A percentile compares a stretch with the other conserved stretches of the same genome.
Conservation (phyloP, 768 basidiomycete genomes). For the Amanita pallidorosea region DNA sequence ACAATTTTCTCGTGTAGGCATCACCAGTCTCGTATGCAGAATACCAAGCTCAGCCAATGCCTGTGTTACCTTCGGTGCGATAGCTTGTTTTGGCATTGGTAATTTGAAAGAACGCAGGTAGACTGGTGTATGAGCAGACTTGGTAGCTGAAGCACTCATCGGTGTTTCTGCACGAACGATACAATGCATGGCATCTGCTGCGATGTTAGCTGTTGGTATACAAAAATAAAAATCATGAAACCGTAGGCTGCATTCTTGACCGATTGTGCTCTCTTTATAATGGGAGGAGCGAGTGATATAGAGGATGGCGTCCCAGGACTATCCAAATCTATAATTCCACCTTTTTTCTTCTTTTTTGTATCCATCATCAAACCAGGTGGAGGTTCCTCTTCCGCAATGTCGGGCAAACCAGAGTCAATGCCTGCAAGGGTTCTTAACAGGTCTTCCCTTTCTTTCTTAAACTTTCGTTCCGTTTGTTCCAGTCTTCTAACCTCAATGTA, state of each 20-base stretch:
- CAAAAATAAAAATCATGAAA: conserved; percentile 15
- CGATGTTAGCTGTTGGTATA: not conserved
- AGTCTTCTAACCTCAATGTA: conserved; percentile 92
- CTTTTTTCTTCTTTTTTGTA: conserved; percentile 53
- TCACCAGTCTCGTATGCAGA: conserved; percentile 66
- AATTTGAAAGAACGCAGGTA: conserved; percentile 83
- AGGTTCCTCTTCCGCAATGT: conserved; percentile 60
- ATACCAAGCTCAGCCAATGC: conserved; percentile 72
- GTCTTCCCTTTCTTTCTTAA: conserved; percentile 83
- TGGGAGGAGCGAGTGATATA: conserved; percentile 19
- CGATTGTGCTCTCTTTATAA: conserved; percentile 31
- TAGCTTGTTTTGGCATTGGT: conserved; percentile 63
- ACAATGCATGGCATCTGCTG: conserved; percentile 56
- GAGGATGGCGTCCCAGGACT: conserved; percentile 38
- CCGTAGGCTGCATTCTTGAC: conserved; percentile 53
- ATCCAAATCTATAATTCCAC: conserved; percentile 28
- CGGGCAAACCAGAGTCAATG: conserved; percentile 77
- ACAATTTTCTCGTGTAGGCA: conserved; percentile 86
- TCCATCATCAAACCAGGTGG: conserved; percentile 35
- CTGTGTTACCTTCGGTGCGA: conserved; percentile 67
- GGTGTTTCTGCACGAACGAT: conserved; percentile 60
- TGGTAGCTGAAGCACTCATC: conserved; percentile 45
- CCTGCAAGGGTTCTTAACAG: conserved; percentile 77
- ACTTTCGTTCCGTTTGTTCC: conserved; percentile 83
- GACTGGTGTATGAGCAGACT: conserved; percentile 69